These are phyloP conservation scores for Tilletia setariae DNA, from an alignment of 1,284 basidiomycete species.

Conservation along the genomic window DNA sequence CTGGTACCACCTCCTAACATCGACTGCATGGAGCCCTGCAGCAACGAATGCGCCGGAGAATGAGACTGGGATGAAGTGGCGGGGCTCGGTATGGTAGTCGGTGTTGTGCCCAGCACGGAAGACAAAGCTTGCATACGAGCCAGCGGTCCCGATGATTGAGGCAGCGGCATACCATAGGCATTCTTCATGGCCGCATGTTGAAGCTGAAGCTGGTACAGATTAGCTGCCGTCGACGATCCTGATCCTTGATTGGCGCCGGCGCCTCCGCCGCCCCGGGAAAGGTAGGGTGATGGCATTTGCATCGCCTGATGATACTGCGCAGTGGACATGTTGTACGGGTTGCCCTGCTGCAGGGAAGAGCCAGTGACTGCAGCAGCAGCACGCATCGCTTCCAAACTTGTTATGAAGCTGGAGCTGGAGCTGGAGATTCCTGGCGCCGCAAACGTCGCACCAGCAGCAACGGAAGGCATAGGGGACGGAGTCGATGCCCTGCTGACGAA, in stretches of 20 bases:
- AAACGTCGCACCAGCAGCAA: too few relatives aligned
- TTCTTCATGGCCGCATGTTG: conserved; percentile 15
- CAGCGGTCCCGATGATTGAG: conserved; percentile 1
- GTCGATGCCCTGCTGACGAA: not conserved
- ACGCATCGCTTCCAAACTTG: conserved; percentile 3
- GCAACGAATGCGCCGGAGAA: not conserved
- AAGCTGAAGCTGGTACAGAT: conserved; percentile 9
- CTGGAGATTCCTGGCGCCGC: not conserved
- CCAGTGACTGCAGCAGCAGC: not conserved
- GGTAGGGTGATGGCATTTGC: not conserved
- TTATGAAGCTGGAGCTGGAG: not conserved
- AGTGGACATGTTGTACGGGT: not conserved
- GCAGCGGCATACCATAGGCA: not conserved
- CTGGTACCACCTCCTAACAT: not conserved
- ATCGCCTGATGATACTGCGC: not conserved
- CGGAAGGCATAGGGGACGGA: not conserved
- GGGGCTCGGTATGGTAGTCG: too few relatives aligned
- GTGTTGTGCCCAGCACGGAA: not conserved
- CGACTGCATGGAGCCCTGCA: not conserved
- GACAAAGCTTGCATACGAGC: conserved; percentile 8
- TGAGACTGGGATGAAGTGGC: not conserved
- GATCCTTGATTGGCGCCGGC: too few relatives aligned
- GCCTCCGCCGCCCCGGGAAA: too few relatives aligned
- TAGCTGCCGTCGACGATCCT: not conserved
- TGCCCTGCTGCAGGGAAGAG: not conserved